These are phyloP conservation scores for Ustilago trichophora DNA, from an alignment of 1,284 basidiomycete genomes.

Conservation along the genomic window DNA sequence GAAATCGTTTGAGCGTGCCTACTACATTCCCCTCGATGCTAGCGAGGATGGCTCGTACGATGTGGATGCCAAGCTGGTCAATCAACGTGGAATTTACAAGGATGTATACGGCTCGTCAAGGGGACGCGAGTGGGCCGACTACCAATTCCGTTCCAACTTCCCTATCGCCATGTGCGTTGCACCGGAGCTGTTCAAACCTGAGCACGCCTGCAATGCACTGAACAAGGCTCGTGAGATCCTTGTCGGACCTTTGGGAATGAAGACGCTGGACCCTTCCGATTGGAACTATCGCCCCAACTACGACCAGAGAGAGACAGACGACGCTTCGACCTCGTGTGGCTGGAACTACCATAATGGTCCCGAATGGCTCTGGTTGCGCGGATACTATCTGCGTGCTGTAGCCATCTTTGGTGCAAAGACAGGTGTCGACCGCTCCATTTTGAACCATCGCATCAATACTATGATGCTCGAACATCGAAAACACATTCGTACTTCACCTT, in stretches of 20 bases:
- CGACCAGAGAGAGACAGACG: slow-evolving; percentile 55
- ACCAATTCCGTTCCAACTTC: slow-evolving; percentile 85
- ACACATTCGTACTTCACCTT: slow-evolving; percentile 48
- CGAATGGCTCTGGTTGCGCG: slow-evolving; percentile 92
- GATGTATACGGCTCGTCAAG: slow-evolving; percentile 78
- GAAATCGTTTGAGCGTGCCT: slow-evolving; percentile 85
- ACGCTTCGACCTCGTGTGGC: slow-evolving; percentile 47
- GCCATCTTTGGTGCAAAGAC: slow-evolving; percentile 67
- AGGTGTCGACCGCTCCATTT: slow-evolving; percentile 32
- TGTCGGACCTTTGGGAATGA: slow-evolving; percentile 57
- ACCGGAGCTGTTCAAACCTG: slow-evolving; percentile 87
- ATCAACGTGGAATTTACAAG: slow-evolving; percentile 96
- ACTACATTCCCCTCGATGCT: slow-evolving; percentile 84
- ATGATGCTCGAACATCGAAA: slow-evolving; percentile 51
- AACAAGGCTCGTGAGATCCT: slow-evolving; percentile 53
- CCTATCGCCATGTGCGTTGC: slow-evolving; percentile 93
- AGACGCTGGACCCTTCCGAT: slow-evolving; percentile 58
- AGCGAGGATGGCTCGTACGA: slow-evolving; percentile 78
- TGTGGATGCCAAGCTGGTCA: slow-evolving; percentile 78
- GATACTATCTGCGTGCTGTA: slow-evolving; percentile 93
- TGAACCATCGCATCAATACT: slow-evolving; percentile 48
- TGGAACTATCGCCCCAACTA: slow-evolving; percentile 61
- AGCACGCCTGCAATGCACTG: slow-evolving; percentile 76
- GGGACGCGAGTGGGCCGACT: slow-evolving; percentile 85
- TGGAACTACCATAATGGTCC: slow-evolving; percentile 73